Evolutionary conservation across 1,284 basidiomycete species (phyloP).

Genomic region (Ceratobasidium sp.): DNA sequence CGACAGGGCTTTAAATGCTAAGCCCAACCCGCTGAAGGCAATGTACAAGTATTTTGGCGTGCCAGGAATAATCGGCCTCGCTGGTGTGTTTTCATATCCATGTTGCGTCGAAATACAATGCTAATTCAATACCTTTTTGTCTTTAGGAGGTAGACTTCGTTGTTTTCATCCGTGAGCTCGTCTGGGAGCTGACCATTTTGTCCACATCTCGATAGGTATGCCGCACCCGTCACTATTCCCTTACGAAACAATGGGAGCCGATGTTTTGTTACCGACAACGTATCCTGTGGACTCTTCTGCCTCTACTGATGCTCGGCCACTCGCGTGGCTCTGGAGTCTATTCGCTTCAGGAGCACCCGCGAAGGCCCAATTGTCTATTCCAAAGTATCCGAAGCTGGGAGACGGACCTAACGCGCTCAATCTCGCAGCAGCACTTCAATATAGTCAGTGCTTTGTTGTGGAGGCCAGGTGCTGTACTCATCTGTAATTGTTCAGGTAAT

Average conservation of each 20-base stretch:
- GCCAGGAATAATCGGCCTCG: slow-evolving; percentile 63
- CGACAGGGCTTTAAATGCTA: slow-evolving; percentile 66
- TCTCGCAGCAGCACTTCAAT: slow-evolving; percentile 79
- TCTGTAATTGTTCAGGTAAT: slow-evolving; percentile 53
- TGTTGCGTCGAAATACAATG: not conserved
- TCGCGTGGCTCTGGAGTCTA: slow-evolving; percentile 77
- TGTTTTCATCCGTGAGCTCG: not conserved
- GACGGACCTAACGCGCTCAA: slow-evolving; percentile 64
- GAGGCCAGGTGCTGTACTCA: not conserved
- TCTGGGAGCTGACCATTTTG: not conserved
- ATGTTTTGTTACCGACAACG: slow-evolving; percentile 59
- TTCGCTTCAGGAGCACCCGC: slow-evolving; percentile 68
- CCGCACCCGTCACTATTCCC: slow-evolving; percentile 75
- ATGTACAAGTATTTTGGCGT: slow-evolving; percentile 68
- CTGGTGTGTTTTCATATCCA: not conserved
- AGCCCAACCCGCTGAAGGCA: slow-evolving; percentile 73
- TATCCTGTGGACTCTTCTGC: slow-evolving; percentile 55
- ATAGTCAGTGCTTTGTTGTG: slow-evolving; percentile 59
- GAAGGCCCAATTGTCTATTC: slow-evolving; percentile 66
- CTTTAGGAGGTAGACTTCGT: not conserved
- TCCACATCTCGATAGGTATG: slow-evolving; percentile 58
- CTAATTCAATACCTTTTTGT: not conserved
- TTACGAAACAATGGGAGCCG: slow-evolving; percentile 68
- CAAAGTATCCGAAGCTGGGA: slow-evolving; percentile 66
- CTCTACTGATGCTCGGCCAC: slow-evolving; percentile 55